A percentile compares a stretch with the other conserved stretches of the same genome.
These are phyloP conservation scores for Phalaenopsis equestris DNA, from an alignment of 106 monocot species.

Conservation along the genomic window DNA sequence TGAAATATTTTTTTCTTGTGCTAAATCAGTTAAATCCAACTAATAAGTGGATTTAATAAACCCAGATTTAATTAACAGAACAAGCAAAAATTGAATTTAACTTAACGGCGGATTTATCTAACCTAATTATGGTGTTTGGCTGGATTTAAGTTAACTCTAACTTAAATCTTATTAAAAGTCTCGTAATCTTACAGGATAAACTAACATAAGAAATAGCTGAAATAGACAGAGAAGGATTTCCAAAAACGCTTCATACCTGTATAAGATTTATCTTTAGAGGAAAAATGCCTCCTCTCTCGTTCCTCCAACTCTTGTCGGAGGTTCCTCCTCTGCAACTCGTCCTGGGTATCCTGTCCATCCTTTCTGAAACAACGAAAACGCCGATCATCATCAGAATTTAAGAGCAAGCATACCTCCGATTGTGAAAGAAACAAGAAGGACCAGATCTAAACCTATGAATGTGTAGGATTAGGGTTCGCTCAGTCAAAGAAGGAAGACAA, in stretches of 20 bases:
- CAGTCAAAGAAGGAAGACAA: background rate
- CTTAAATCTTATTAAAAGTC: too few species aligned
- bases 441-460: background rate
- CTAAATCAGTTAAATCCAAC: too few species aligned
- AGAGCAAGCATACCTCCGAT: background rate
- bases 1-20: too few species aligned
- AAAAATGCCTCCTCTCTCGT: conserved; percentile 75
- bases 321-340: conserved; percentile 90
- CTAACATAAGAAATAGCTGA: background rate
- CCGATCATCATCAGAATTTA: background rate
- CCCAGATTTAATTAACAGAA: too few species aligned
- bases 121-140: too few species aligned
- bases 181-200: background rate
- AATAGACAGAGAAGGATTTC: background rate
- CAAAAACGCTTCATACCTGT: conserved; percentile 23
- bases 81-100: too few species aligned
- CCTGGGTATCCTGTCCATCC: conserved; percentile 89
- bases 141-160: too few species aligned
- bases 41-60: too few species aligned
- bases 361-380: conserved; percentile 32
- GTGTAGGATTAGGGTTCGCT: conserved; percentile 5
- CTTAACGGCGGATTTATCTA: too few species aligned
- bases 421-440: background rate
- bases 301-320: conserved; percentile 87
- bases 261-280: conserved; percentile 83